Percentiles rank a stretch among this genome's conserved stretches.
These are phyloP conservation scores for Tetrahymena borealis DNA, from an alignment of 73 alveolate species.

Conservation along the genomic window DNA sequence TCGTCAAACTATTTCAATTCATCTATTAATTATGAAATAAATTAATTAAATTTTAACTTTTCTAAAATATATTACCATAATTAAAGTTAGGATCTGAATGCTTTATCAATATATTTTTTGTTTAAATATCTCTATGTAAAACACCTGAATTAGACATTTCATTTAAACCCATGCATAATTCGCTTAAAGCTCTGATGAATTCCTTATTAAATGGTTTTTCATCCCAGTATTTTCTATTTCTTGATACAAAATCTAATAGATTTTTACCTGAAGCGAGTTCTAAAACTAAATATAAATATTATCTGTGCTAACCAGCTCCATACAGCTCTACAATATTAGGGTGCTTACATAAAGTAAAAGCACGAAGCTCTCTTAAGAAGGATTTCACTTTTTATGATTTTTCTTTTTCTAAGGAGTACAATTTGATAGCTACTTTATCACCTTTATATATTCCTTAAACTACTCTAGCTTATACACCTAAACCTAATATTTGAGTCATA, in stretches of 20 bases:
- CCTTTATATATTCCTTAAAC: background rate
- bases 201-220: background rate
- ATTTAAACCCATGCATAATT: background rate
- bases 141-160: background rate
- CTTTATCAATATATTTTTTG: background rate
- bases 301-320: background rate
- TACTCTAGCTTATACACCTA: background rate
- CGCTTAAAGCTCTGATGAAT: background rate
- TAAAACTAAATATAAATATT: background rate
- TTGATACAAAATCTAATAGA: background rate
- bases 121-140: background rate
- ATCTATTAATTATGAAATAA: background rate
- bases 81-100: background rate
- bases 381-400: background rate
- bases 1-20: background rate
- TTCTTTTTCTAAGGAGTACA: background rate
- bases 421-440: background rate
- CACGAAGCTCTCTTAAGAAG: background rate
- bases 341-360: background rate
- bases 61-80: background rate
- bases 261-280: background rate
- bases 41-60: background rate
- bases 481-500: background rate
- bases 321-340: background rate
- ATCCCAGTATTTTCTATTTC: background rate